Evolutionary conservation across 108 stramenopile genomes (phyloP), one percentile per base, ranked within the genome.

Genomic region (Thalassiosira profunda): DNA sequence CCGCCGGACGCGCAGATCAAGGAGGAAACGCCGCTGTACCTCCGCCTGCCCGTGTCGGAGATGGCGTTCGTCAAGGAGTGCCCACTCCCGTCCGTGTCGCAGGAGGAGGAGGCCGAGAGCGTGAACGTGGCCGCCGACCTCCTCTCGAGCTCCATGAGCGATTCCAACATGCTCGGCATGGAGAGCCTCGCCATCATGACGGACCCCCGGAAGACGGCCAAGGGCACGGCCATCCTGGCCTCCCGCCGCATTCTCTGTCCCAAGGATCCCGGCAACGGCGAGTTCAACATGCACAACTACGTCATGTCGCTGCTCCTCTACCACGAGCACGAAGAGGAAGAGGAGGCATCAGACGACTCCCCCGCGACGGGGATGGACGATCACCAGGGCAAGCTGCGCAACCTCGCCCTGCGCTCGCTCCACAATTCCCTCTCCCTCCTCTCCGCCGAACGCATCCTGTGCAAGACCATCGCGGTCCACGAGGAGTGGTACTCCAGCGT

Each of bases 111-210:
- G 18, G 58, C 65, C n/a, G 72, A 63, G 5, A 36, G 29, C 2
- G 70, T 84, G 9, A 75, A 83, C 21, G 76, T 73, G n/a, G 72
- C 83, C 20, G 54, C 76, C 20, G 70, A 76, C 20, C 65, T 93
- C 4, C 67, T 90, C 18, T 60, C 76, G 17, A 86, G 78, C 30
- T 58, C 65, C 34, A 33, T 74, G 30, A 62, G 52, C 17, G 87
- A 90, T 54, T 44, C 80, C 1, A 83, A 87, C 55, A 35, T 86
- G 40, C 79, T 90, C 9, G 88, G 84, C 3, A 76, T 93, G 63
- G 89, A 93, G 68, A 85, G 75, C 52, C 55, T 90, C 15, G 74
- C 64, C 34, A 55, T 51, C 23, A 63, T 86, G 12, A 86, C 89
- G 3, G 85, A 89, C 73, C 78, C 81, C 1, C 28, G 52, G 37